Evolutionary conservation across 2,329 filamentous ascomycete genomes (phyloP), one percentile per base, ranked within the genome.

Genomic region (Aureobasidium sp.): DNA sequence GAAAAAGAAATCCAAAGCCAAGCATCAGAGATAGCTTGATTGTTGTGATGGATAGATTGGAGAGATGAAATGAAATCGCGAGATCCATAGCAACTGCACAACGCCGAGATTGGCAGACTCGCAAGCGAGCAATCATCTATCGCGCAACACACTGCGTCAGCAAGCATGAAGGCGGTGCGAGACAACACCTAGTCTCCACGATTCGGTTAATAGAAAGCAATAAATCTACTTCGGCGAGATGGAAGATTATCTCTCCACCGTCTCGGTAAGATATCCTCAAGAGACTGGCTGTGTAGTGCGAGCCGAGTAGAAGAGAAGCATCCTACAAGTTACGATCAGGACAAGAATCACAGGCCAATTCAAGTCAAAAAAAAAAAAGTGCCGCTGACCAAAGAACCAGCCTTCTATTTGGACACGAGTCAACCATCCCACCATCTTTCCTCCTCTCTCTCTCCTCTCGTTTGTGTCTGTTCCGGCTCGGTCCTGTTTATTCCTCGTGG

Each of bases 401-500:
- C 43, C 43, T 17, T 15, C 31, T 7, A 40, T 38, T 13, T 8
- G 37, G 7, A 13, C 15, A 29, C 49, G 49, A 53, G 49, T 53
- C 49, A 53, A 53, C 35, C 35, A 38, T 53, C 49, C 49, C 35
- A 29, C 35, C 49, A 53, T 25, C 51, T 21, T 31, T 10, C 17
- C 43, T 29, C 38, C 9, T 31, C 25, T 43, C 7, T 29, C 25
- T 43, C 51, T 55, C 29, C 53, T 46, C 27, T 57, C 19, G 27
- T 57, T 46, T 46, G 38, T 37, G 40, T 57, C 33, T 53, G 49
- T 31, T 31, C 53, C 53, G 53, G 40, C 51, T 57, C 53, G 53
- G 53, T 46, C 53, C 53, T 57, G 40, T 57, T 46, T 35, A 23
- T 33, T 55, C 38, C 38, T 55, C 38, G 35, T 55, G 35, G 51